Evolutionary conservation across 129 eudicot genomes (phyloP).

Genomic region (Saussurea involucrata): DNA sequence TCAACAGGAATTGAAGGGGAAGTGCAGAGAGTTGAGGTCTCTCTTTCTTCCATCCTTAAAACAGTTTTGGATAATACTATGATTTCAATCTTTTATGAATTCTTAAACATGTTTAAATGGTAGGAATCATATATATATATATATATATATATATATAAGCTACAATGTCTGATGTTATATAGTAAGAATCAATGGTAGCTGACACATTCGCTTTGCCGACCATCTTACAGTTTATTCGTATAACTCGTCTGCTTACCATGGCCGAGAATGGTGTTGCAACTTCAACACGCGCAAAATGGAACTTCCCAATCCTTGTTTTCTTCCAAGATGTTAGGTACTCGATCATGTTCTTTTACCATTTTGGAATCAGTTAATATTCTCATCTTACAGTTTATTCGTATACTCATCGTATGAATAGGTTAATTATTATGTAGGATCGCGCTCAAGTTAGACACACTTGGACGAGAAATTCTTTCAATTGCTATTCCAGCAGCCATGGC

Average conservation of each 20-base stretch:
- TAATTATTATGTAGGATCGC: constrained; percentile 29
- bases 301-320: constrained; percentile 52
- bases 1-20: not conserved
- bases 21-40: not conserved
- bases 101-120: too few relatives aligned
- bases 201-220: too few relatives aligned
- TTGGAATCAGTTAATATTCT: not conserved
- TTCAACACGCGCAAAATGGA: constrained; percentile 23
- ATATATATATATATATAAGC: too few relatives aligned
- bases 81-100: too few relatives aligned
- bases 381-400: too few relatives aligned
- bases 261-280: constrained; percentile 29
- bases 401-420: not conserved
- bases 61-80: not conserved
- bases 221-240: not conserved
- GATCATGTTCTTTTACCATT: not conserved
- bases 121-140: too few relatives aligned
- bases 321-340: constrained; percentile 54
- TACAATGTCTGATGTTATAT: too few relatives aligned
- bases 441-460: constrained; percentile 65
- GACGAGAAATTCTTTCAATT: constrained; percentile 54
- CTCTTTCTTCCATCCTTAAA: not conserved
- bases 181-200: not conserved
- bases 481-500: constrained; percentile 83
- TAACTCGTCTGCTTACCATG: constrained; percentile 18